Evolutionary conservation across 306 rosid species (phyloP).

Genomic region (Sesbania bispinosa): DNA sequence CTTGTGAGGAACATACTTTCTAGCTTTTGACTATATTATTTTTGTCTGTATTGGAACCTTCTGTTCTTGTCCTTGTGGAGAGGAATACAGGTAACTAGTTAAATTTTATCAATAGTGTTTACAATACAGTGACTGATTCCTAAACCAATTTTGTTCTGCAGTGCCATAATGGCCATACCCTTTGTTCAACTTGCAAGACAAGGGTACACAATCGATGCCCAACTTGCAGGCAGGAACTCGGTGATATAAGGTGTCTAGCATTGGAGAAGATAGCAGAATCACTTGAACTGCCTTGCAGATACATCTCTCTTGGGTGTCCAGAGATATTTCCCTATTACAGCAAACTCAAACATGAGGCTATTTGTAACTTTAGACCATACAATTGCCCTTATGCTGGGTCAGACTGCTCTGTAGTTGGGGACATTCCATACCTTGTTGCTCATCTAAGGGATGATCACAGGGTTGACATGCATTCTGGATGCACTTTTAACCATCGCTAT

Average conservation of each 20-base stretch:
- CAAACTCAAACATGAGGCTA: constrained; percentile 68
- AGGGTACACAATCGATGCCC: constrained; percentile 83
- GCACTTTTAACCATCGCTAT: constrained; percentile 78
- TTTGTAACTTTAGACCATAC: constrained; percentile 75
- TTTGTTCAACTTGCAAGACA: constrained; percentile 72
- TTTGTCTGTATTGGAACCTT: neutral
- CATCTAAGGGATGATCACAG: constrained; percentile 77
- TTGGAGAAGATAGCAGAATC: constrained; percentile 80
- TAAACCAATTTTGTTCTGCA: constrained; percentile 34
- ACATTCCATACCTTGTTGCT: constrained; percentile 59
- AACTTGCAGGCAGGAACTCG: constrained; percentile 72
- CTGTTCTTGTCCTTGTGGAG: neutral
- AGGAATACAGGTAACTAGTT: neutral
- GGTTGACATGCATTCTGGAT: constrained; percentile 85
- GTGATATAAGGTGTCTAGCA: constrained; percentile 79
- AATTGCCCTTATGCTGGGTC: constrained; percentile 79
- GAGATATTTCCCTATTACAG: constrained; percentile 76
- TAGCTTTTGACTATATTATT: neutral
- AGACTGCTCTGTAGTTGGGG: constrained; percentile 69
- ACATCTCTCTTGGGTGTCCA: constrained; percentile 58
- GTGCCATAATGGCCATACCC: constrained; percentile 83
- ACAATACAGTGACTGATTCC: constrained; percentile 12
- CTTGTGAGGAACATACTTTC: neutral
- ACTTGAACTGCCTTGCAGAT: constrained; percentile 73
- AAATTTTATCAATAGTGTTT: constrained; percentile 7